phyloP scores from a whole-genome alignment of 2,329 filamentous ascomycete genomes.

The Herpotrichia juniperi region DNA sequence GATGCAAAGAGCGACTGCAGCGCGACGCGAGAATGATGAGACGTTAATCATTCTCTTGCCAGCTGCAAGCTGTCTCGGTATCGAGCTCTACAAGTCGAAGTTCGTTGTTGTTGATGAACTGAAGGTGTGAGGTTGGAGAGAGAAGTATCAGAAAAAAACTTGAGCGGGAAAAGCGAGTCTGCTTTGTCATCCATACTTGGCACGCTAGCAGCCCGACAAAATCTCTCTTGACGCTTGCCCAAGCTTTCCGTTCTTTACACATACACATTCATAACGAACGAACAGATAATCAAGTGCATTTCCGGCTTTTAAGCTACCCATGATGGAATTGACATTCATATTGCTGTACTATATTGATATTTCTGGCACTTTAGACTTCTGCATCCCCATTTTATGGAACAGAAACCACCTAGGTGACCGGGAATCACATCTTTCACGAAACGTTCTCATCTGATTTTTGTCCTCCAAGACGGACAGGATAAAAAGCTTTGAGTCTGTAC shows the following conservation, averaged over 20 bases:
- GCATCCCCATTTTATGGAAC: conserved; percentile 36
- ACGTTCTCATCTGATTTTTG: no score
- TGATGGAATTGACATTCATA: conserved; percentile 52
- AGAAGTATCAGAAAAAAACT: conserved; percentile 17
- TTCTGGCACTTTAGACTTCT: conserved; percentile 45
- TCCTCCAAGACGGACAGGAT: no score
- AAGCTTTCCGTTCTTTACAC: conserved; percentile 37
- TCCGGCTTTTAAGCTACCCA: conserved; percentile 11
- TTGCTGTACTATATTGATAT: conserved; percentile 50
- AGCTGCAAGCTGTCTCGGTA: not conserved
- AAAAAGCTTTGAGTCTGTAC: no score
- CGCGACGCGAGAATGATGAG: conserved; percentile 19
- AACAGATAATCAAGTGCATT: conserved; percentile 55
- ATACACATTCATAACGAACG: conserved; percentile 50
- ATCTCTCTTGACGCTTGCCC: conserved; percentile 14
- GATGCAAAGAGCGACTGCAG: conserved; percentile 11
- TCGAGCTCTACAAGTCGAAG: conserved; percentile 3
- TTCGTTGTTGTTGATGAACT: conserved; percentile 1
- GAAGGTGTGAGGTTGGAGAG: conserved; percentile 3
- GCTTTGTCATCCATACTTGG: not conserved
- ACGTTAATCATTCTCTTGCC: conserved; percentile 21
- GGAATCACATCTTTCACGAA: not conserved
- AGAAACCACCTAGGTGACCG: conserved; percentile 48
- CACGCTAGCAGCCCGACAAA: conserved; percentile 26
- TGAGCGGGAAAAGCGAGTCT: not conserved